Evolutionary conservation across 768 basidiomycete genomes (phyloP), one percentile per base, ranked within the genome.

Genomic region (Sporobolomyces phaffii): DNA sequence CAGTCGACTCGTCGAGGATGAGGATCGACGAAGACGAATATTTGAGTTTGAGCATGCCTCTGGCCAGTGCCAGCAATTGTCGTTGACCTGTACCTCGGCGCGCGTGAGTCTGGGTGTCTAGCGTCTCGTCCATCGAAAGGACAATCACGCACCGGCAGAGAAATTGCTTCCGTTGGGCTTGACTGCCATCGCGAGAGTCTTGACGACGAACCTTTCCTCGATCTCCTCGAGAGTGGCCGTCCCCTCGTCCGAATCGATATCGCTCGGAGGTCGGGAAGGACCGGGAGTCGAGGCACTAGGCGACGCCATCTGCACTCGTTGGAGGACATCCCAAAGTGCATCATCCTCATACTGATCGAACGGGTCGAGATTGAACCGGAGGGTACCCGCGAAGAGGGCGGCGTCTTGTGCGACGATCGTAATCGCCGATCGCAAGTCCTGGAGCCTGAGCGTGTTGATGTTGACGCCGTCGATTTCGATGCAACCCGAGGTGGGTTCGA

Each of bases 351-450:
- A 59, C 34, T 58, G 54, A 34, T 50, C 47, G 60, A 75, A 73
- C 22, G 71, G 71, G 26, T 72, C 87, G 26, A 89, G 78, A 72
- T 89, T 89, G 76, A 83, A 86, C 47, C 84, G 80, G 5, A 90
- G 82, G 0, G 86, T 86, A 0, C 88, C 88, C 9, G 84, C 81
- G 74, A 89, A 89, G 5, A 90, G 78, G 0, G 86, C 84, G 2
- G 88, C 86, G 59, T 89, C 87, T 61, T 80, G 79, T 1, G 80
- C 78, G 36, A 80, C 79, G 68, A 80, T 79, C 56, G 88, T 91
- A 60, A 91, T 79, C 45, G 82, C 83, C 61, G 84, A 86, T 28
- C 91, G 83, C 41, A 96, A 81, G 75, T 92, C 74, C 6, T 68
- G 60, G 22, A 80, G 65, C 31, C 70, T 72, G 51, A 81, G 65